Conservation (phyloP, 352 stramenopile species). For the Nothophytophthora sp. region DNA sequence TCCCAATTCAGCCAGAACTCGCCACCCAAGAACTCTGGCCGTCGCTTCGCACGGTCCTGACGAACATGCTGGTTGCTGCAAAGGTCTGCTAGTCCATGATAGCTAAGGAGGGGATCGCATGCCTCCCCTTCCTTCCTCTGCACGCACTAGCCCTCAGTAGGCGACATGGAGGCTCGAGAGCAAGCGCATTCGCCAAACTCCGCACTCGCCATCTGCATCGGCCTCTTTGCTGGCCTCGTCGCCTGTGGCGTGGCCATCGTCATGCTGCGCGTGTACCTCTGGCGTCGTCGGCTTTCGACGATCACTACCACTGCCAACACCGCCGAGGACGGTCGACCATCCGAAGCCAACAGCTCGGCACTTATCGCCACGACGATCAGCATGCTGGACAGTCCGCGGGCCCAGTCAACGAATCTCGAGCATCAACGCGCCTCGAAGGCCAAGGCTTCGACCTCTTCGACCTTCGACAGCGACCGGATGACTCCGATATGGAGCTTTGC, state of each 20-base stretch:
- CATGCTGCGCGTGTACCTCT: conserved; percentile 21
- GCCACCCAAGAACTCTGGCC: neutral
- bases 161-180: conserved; percentile 19
- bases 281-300: conserved; percentile 19
- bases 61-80: neutral
- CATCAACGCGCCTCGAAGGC: conserved; percentile 3
- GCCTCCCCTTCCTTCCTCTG: no score
- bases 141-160: no score
- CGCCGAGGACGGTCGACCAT: conserved; percentile 6
- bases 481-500: conserved; percentile 12
- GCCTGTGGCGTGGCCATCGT: conserved; percentile 12
- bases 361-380: conserved; percentile 28
- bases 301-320: conserved; percentile 8
- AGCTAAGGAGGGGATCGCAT: neutral
- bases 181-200: conserved; percentile 27
- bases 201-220: conserved; percentile 22
- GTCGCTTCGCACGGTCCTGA: neutral
- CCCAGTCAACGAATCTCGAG: conserved; percentile 5
- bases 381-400: conserved; percentile 13
- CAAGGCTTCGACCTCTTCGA: conserved; percentile 14
- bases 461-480: conserved; percentile 10
- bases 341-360: conserved; percentile 4
- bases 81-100: neutral
- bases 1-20: neutral
- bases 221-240: conserved; percentile 14